Percentiles rank a stretch among this genome's conserved stretches.
These are phyloP conservation scores for Thermomyces lanuginosus DNA, from an alignment of 2,329 filamentous ascomycete genomes.

Conservation along the genomic window DNA sequence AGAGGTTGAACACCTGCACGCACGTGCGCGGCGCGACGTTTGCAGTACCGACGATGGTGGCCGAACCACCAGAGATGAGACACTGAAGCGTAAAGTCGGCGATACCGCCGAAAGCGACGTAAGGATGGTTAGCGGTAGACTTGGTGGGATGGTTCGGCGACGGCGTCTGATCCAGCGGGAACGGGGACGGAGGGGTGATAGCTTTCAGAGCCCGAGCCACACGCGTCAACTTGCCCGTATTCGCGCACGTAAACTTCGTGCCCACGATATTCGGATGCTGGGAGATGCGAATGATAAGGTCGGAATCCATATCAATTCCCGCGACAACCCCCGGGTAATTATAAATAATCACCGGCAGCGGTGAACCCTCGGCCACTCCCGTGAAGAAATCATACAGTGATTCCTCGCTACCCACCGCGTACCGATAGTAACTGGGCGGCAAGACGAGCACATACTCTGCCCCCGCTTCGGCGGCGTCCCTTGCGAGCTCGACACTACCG, in stretches of 20 bases:
- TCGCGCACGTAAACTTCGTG: conserved; percentile 84
- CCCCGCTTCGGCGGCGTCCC: conserved; percentile 49
- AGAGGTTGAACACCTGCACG: conserved; percentile 65
- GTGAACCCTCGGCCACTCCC: conserved; percentile 57
- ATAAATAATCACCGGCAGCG: conserved; percentile 69
- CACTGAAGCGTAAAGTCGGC: conserved; percentile 80
- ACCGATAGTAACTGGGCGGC: conserved; percentile 69
- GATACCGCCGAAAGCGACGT: conserved; percentile 80
- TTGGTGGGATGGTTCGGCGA: conserved; percentile 12
- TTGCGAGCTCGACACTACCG: conserved; percentile 60
- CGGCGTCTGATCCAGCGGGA: conserved; percentile 15
- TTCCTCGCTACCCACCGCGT: conserved; percentile 52
- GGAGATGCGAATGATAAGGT: conserved; percentile 64
- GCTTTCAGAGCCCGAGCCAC: conserved; percentile 59
- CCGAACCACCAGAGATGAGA: conserved; percentile 60
- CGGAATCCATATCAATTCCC: conserved; percentile 79
- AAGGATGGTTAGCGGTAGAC: conserved; percentile 28
- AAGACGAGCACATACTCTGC: conserved; percentile 68
- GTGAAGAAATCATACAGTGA: conserved; percentile 58
- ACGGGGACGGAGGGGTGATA: conserved; percentile 40
- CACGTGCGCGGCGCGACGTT: conserved; percentile 78
- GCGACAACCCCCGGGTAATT: conserved; percentile 81
- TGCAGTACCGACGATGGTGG: conserved; percentile 73
- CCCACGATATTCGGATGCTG: conserved; percentile 71
- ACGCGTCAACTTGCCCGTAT: conserved; percentile 74